Evolutionary conservation across 1,284 basidiomycete genomes (phyloP), one percentile per base, ranked within the genome.

Genomic region (Hypsizygus ulmarius): DNA sequence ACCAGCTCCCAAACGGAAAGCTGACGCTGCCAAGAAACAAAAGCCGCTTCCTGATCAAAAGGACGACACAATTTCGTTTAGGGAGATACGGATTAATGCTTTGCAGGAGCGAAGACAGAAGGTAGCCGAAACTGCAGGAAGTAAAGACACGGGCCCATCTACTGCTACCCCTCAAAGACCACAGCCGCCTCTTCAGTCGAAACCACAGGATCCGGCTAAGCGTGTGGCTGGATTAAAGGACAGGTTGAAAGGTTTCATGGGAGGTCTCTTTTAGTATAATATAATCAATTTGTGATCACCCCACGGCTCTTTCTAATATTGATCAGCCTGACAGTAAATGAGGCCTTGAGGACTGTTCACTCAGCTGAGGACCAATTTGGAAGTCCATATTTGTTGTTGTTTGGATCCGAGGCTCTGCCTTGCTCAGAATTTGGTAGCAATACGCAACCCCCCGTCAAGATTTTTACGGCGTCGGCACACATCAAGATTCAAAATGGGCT

Each of bases 401-500:
- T 61, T 62, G 46, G 41, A 59, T 54, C 33, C 11, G 10, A 60
- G 51, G 57, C 44, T 30, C 38, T 21, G 19, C 30, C 43, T 35
- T 49, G 39, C 32, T 36, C 21, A 43, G 50, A 46, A 49, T 49
- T 51, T 50, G 50, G 54, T 46, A 15, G 51, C 28, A 21, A 42
- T 32, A 51, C 49, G 52, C 51, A 58, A 47, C 37, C 47, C 55
- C 52, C 57, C 62, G 63, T 64, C 66, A 71, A 69, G 66, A 70
- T 60, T 59, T 68, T 65, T 65, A 68, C 71, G 65, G 66, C 70
- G 65, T 62, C 67, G 67, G 65, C 68, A 66, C 63, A 66, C 70
- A 63, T 73, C 75, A 76, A 77, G 72, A 72, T 68, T 62, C 61
- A 79, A 73, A 73, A 87, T 87, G 84, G 84, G 83, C 64, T 87